Percentiles rank a stretch among this genome's conserved stretches.
These are phyloP conservation scores for Tylopilus rubrobrunneus DNA, from an alignment of 768 basidiomycete species.

Conservation along the genomic window DNA sequence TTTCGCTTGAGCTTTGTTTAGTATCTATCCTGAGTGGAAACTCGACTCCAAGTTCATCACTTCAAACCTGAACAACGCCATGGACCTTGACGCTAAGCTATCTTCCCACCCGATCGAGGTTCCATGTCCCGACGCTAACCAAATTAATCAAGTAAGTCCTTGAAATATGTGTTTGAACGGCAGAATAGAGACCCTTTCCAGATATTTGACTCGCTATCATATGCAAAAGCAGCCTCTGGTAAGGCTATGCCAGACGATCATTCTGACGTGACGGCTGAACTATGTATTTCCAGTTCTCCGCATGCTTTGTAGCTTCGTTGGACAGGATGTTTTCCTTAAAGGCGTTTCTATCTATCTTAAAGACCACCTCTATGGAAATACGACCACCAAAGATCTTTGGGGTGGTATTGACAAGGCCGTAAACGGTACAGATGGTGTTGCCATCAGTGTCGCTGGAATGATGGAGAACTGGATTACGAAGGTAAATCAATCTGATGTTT, in stretches of 20 bases:
- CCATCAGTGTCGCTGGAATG: conserved; percentile 66
- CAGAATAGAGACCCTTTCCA: conserved; percentile 26
- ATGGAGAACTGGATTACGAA: conserved; percentile 93
- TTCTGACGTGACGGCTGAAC: neutral
- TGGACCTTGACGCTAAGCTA: conserved; percentile 76
- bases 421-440: conserved; percentile 30
- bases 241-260: conserved; percentile 9
- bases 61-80: conserved; percentile 70
- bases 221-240: conserved; percentile 82
- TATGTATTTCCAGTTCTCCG: conserved; percentile 62
- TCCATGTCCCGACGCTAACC: conserved; percentile 79
- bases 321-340: conserved; percentile 82
- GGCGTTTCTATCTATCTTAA: conserved; percentile 93
- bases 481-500: conserved; percentile 32
- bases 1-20: conserved; percentile 24
- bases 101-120: conserved; percentile 95
- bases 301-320: conserved; percentile 87
- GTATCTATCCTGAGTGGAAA: conserved; percentile 83
- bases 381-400: conserved; percentile 84
- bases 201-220: conserved; percentile 88
- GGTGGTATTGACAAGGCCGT: conserved; percentile 76
- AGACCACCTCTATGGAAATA: conserved; percentile 80
- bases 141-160: conserved; percentile 63
- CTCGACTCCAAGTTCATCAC: conserved; percentile 79
- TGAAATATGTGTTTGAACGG: neutral